phyloP scores from a whole-genome alignment of 495 filamentous ascomycete species.

The Xylaria venustula region DNA sequence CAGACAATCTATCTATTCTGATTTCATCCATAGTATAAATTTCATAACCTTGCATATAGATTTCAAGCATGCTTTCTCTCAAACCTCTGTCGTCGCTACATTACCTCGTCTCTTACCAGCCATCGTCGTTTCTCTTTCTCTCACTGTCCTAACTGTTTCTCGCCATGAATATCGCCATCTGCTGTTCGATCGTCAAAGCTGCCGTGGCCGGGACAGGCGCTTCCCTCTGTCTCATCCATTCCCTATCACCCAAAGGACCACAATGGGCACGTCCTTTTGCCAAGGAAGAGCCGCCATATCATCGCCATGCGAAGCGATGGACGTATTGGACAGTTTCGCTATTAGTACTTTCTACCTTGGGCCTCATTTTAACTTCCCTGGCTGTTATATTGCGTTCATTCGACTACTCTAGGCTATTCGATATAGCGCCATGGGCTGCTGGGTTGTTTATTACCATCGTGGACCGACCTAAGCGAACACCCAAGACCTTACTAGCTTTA shows the following conservation, averaged over 20 bases:
- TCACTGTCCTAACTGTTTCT: not conserved
- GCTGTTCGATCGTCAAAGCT: conserved; percentile 24
- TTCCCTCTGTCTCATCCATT: conserved; percentile 21
- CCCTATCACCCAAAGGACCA: conserved; percentile 22
- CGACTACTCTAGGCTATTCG: conserved; percentile 18
- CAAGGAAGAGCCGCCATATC: conserved; percentile 19
- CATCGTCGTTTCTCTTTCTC: not conserved
- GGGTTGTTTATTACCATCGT: conserved; percentile 44
- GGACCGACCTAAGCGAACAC: conserved; percentile 47
- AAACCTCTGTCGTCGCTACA: conserved; percentile 1
- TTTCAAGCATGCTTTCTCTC: conserved; percentile 14
- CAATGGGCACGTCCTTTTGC: conserved; percentile 33
- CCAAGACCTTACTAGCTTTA: conserved; percentile 42
- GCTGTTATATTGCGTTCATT: conserved; percentile 15
- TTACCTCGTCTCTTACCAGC: conserved; percentile 1
- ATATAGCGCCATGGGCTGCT: conserved; percentile 40
- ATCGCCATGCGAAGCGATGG: conserved; percentile 17
- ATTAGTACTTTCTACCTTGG: conserved; percentile 17
- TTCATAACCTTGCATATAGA: not conserved
- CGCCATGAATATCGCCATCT: conserved; percentile 20
- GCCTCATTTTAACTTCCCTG: conserved; percentile 24
- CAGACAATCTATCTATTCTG: not conserved
- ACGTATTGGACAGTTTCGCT: conserved; percentile 26
- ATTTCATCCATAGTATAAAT: not conserved
- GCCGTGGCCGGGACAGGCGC: conserved; percentile 22